These are phyloP conservation scores for Wickerhamomyces rabaulensis DNA, from an alignment of 805 yeast genomes.

Conservation along the genomic window DNA sequence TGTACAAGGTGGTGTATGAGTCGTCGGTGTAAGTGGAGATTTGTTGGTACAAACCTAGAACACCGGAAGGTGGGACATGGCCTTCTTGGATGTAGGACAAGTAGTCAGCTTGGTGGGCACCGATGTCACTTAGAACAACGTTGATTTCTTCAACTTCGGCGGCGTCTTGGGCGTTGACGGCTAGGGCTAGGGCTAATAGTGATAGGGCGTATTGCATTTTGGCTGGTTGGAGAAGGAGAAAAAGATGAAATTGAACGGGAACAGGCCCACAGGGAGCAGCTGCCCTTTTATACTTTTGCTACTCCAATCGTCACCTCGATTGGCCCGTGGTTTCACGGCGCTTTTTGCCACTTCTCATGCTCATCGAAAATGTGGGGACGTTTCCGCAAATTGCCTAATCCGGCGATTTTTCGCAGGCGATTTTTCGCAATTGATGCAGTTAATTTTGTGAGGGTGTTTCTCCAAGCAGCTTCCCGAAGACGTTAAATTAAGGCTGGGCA, in stretches of 20 bases:
- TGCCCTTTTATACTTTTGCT: not conserved
- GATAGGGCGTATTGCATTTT: slow-evolving; percentile 1
- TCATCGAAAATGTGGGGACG: not conserved
- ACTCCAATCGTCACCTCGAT: no score
- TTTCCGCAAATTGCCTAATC: not conserved
- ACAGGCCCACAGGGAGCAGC: not conserved
- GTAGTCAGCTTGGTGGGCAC: slow-evolving; percentile 16
- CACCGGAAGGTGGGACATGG: slow-evolving; percentile 25
- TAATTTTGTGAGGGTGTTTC: not conserved
- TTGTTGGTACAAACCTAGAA: slow-evolving; percentile 23
- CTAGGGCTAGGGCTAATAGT: slow-evolving; percentile 4
- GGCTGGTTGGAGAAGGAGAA: not conserved
- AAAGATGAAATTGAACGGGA: not conserved
- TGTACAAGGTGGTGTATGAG: slow-evolving; percentile 27
- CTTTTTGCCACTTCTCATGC: not conserved
- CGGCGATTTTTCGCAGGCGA: not conserved
- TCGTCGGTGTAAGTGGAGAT: slow-evolving; percentile 29
- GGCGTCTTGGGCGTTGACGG: slow-evolving; percentile 4
- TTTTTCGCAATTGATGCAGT: not conserved
- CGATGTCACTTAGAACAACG: slow-evolving; percentile 14
- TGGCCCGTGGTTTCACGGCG: not conserved
- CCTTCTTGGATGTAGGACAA: slow-evolving; percentile 17
- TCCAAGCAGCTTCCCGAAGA: no score
- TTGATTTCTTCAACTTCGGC: slow-evolving; percentile 1
- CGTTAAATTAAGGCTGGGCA: no score